Evolutionary conservation across 75 land plant genomes (phyloP).

Genomic region (Picea glauca): DNA sequence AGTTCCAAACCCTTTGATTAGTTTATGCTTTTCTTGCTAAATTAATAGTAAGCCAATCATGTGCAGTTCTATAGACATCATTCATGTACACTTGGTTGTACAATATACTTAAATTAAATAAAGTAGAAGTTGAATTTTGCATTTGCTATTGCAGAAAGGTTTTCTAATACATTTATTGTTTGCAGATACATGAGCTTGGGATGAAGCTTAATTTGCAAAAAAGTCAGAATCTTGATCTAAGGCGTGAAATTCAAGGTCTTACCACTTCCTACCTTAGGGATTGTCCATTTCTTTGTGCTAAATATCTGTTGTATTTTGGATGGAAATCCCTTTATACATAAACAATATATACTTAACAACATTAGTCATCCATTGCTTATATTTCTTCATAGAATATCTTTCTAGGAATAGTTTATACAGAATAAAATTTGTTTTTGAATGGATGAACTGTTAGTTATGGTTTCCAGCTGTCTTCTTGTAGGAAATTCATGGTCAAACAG

Average conservation of each 20-base stretch:
- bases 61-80: not conserved
- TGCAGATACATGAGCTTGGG: constrained; percentile 9
- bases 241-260: constrained; percentile 6
- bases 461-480: too few relatives aligned
- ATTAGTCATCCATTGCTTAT: too few relatives aligned
- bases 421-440: too few relatives aligned
- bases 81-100: not conserved
- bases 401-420: too few relatives aligned
- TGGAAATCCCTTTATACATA: too few relatives aligned
- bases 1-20: not conserved
- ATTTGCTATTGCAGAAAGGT: not conserved
- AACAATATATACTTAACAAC: too few relatives aligned
- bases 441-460: too few relatives aligned
- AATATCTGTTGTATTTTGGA: too few relatives aligned
- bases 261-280: not conserved
- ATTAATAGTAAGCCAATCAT: not conserved
- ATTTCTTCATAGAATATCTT: too few relatives aligned
- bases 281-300: not conserved
- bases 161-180: not conserved
- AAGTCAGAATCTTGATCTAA: constrained; percentile 5
- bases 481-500: too few relatives aligned
- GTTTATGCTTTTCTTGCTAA: not conserved
- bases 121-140: not conserved
- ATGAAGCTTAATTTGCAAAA: constrained; percentile 9
- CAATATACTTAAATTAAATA: not conserved